These are phyloP conservation scores for Coelastrella sp. DNA, from an alignment of 139 green algal genomes.

Conservation along the genomic window DNA sequence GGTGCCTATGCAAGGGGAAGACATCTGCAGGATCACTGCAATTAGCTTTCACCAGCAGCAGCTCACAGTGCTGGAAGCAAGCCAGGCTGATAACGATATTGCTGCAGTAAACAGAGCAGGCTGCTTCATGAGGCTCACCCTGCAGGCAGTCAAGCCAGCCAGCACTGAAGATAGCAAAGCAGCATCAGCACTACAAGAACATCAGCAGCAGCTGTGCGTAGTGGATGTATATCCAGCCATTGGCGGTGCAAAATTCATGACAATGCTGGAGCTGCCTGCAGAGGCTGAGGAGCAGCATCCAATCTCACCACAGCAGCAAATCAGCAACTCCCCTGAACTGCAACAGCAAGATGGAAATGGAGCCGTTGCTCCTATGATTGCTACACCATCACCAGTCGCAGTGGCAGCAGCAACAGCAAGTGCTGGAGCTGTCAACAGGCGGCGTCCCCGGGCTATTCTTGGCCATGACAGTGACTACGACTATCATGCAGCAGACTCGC, in stretches of 20 bases:
- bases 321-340: background rate
- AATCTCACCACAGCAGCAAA: background rate
- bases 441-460: background rate
- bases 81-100: background rate
- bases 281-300: background rate
- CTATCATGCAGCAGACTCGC: background rate
- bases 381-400: too few relatives aligned
- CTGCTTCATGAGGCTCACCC: conserved; percentile 14
- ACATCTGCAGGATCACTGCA: conserved; percentile 12
- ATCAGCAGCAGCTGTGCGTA: background rate
- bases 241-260: conserved; percentile 12
- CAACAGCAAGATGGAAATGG: background rate
- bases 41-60: conserved; percentile 17
- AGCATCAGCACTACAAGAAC: background rate
- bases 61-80: background rate
- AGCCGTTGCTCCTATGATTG: too few relatives aligned
- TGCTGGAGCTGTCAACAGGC: background rate
- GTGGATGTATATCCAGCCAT: conserved; percentile 30
- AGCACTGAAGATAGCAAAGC: background rate
- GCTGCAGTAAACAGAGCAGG: background rate
- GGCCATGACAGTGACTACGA: conserved; percentile 2
- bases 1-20: background rate
- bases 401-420: background rate
- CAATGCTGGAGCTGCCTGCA: conserved; percentile 10
- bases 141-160: background rate